Percentiles rank a stretch among this genome's conserved stretches.
These are phyloP conservation scores for Shiraia bambusicola DNA, from an alignment of 2,329 filamentous ascomycete species.

Conservation along the genomic window DNA sequence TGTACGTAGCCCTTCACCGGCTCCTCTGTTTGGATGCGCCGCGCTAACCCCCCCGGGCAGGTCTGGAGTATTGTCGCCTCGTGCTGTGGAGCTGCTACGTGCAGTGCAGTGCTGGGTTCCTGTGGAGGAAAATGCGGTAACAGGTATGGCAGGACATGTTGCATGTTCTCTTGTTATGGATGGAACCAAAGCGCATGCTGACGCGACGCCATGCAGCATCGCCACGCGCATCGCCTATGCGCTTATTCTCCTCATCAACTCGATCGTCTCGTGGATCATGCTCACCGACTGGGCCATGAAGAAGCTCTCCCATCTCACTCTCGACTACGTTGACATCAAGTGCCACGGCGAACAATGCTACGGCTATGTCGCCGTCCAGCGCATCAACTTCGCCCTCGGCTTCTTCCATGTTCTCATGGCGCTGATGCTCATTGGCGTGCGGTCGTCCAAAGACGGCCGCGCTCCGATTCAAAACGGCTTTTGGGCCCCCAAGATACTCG, in stretches of 20 bases:
- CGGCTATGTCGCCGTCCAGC: conserved; percentile 93
- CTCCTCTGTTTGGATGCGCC: conserved; percentile 6
- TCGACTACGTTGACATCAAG: conserved; percentile 94
- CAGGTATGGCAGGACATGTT: conserved; percentile 57
- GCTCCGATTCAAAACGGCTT: conserved; percentile 95
- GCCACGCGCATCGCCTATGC: conserved; percentile 96
- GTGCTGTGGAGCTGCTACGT: conserved; percentile 95
- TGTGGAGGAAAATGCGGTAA: conserved; percentile 92
- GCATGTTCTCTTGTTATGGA: not conserved
- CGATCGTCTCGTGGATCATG: conserved; percentile 97
- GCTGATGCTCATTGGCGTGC: conserved; percentile 80
- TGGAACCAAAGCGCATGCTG: conserved; percentile 2
- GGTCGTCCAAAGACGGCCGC: conserved; percentile 81
- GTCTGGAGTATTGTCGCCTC: conserved; percentile 77
- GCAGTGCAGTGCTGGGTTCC: conserved; percentile 90
- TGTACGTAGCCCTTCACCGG: conserved; percentile 56
- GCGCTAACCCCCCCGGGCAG: conserved; percentile 49
- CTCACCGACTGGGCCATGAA: conserved; percentile 98
- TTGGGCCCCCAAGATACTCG: conserved; percentile 94
- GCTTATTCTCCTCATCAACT: conserved; percentile 92
- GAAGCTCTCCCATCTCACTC: conserved; percentile 85
- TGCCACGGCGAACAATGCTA: conserved; percentile 88
- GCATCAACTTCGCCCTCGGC: conserved; percentile 96
- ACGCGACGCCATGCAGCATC: conserved; percentile 60
- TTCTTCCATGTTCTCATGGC: conserved; percentile 90